These are phyloP conservation scores for Achlya hypogyna DNA, from an alignment of 352 stramenopile genomes.

Conservation along the genomic window DNA sequence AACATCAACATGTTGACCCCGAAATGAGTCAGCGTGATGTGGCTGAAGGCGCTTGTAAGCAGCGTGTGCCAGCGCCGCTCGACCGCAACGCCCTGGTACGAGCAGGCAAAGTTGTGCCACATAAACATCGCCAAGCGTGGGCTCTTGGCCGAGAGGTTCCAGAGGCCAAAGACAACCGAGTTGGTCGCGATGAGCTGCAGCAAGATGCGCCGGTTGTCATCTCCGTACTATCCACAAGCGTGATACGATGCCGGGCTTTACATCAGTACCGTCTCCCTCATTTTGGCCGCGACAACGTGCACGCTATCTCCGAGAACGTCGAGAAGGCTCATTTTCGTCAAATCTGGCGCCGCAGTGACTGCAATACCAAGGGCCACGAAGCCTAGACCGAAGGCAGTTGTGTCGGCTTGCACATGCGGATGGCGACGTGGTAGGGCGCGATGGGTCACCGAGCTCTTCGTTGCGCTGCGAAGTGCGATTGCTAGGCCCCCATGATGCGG, in stretches of 20 bases:
- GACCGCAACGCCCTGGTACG: slow-evolving; percentile 56
- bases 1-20: slow-evolving; percentile 86
- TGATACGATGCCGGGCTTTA: background rate
- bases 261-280: background rate
- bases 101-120: slow-evolving; percentile 78
- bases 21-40: slow-evolving; percentile 74
- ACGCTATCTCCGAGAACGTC: slow-evolving; percentile 6
- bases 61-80: slow-evolving; percentile 63
- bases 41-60: slow-evolving; percentile 71
- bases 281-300: background rate
- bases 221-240: slow-evolving; percentile 28
- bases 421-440: background rate
- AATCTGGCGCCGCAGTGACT: background rate
- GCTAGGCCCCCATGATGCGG: background rate
- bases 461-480: background rate
- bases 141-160: slow-evolving; percentile 47
- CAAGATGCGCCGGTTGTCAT: slow-evolving; percentile 59
- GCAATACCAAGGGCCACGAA: background rate
- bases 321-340: slow-evolving; percentile 1
- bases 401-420: background rate
- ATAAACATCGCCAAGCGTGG: slow-evolving; percentile 53
- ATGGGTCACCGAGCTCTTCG: too few relatives aligned
- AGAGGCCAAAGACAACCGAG: slow-evolving; percentile 59
- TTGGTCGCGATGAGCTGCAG: slow-evolving; percentile 53
- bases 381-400: background rate